Percentiles rank a stretch among this genome's conserved stretches.
Evolutionary conservation across 2,329 filamentous ascomycete genomes (phyloP).

Genomic region (Aureobasidium zeae): DNA sequence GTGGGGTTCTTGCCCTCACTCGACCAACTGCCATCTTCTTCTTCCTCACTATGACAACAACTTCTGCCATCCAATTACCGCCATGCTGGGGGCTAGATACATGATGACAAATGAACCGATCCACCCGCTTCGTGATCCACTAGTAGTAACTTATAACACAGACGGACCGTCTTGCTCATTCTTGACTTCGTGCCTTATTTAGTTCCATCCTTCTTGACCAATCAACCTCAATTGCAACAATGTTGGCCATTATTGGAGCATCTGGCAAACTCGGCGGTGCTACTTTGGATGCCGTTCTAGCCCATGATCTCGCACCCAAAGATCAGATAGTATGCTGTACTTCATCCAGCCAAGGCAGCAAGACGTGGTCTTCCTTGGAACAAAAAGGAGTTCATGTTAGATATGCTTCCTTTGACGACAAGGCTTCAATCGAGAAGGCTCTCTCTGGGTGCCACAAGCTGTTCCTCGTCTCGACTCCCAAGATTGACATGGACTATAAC

Average conservation of each 20-base stretch:
- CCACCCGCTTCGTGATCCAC: neutral
- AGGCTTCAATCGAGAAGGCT: constrained; percentile 27
- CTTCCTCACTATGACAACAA: no score
- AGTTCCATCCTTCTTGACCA: neutral
- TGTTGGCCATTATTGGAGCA: constrained; percentile 35
- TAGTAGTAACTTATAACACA: no score
- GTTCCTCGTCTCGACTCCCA: constrained; percentile 38
- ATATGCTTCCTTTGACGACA: constrained; percentile 33
- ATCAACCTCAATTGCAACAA: constrained; percentile 10
- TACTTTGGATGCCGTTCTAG: constrained; percentile 35
- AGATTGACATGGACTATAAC: constrained; percentile 37
- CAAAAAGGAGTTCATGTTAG: constrained; percentile 28
- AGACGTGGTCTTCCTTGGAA: constrained; percentile 18
- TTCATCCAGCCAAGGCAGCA: constrained; percentile 24
- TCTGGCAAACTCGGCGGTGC: constrained; percentile 39
- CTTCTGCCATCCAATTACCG: no score
- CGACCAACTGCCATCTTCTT: no score
- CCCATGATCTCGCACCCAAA: constrained; percentile 32
- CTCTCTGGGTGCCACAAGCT: constrained; percentile 32
- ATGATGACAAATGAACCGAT: constrained; percentile 8
- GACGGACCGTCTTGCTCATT: no score
- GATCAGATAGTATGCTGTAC: constrained; percentile 31
- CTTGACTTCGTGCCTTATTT: neutral
- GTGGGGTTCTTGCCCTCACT: no score
- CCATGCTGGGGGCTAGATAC: no score